Base-by-base conservation (phyloP, 2,329 filamentous ascomycete genomes). In the Paradendryphiella salina region DNA sequence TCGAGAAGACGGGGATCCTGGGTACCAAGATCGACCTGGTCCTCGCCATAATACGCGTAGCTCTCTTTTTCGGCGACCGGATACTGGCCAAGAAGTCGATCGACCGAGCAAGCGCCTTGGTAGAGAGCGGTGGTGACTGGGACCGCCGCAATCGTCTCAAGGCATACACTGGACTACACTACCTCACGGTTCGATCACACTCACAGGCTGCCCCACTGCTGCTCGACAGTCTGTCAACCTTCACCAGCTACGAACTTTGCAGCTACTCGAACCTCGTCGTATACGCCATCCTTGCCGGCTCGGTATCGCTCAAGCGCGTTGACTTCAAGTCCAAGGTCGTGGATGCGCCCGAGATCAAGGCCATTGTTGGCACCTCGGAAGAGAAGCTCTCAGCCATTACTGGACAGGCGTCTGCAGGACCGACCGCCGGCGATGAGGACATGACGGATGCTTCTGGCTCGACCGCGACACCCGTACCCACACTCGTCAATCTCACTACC, bases 311-410 rank as follows among this genome's bases (percentile, higher is more conserved):
- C 49, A 96, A 96, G 80, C 88, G 94, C 40, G 90, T 96, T 28
- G 94, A 99, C 75, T 99, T 99, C 83, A 99, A 99, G 81, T 89
- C 89, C 60, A 97, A 97, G 80, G 94, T 99, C 20, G 93, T 99
- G 33, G 94, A 99, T 73, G 94, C 94, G 6, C 93, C 94, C 10
- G 94, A 99, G 77, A 96, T 99, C 78, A 96, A 94, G 78, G 94
- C 94, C 31, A 95, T 99, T 58, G 84, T 99, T 18, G 94, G 93
- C 51, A 87, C 93, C 63, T 87, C 87, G 18, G 89, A 95, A 65
- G 92, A 96, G 70, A 93, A 93, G 76, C 79, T 96, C 46, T 82
- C 90, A 26, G 91, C 90, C 0, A 79, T 96, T 17, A 85, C 86
- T 23, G 91, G 92, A 14, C 86, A 88, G 26, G 77, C 91, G 46